These are phyloP conservation scores for Piper longum DNA, from an alignment of 164 flowering plant species.

Conservation along the genomic window DNA sequence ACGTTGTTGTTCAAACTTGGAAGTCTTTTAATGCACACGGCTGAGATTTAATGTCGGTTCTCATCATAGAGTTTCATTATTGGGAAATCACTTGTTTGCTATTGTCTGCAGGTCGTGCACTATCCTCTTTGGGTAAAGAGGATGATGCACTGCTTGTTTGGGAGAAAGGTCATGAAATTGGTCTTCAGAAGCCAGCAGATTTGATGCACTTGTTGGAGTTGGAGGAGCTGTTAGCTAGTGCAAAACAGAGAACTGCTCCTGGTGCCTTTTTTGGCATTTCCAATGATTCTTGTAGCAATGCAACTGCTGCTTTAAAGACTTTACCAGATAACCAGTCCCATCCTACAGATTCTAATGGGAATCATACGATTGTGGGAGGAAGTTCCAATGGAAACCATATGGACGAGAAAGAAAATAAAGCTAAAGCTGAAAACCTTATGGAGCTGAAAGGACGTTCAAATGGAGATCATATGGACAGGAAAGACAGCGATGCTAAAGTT, in stretches of 20 bases:
- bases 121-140: slow-evolving; percentile 65
- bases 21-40: too few relatives aligned
- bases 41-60: too few relatives aligned
- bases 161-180: slow-evolving; percentile 71
- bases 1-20: too few relatives aligned
- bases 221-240: slow-evolving; percentile 55
- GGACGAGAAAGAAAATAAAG: slow-evolving; percentile 9
- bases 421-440: background rate
- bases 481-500: too few relatives aligned
- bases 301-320: slow-evolving; percentile 13
- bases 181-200: slow-evolving; percentile 59
- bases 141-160: slow-evolving; percentile 66
- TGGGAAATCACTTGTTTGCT: background rate
- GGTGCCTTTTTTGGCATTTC: slow-evolving; percentile 13
- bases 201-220: slow-evolving; percentile 74
- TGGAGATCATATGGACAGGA: too few relatives aligned
- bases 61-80: too few relatives aligned
- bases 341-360: slow-evolving; percentile 12
- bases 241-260: slow-evolving; percentile 23
- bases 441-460: slow-evolving; percentile 7
- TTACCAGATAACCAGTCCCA: slow-evolving; percentile 12
- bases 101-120: slow-evolving; percentile 45
- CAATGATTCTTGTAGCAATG: slow-evolving; percentile 18
- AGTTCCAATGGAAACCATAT: background rate
- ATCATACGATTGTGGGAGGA: background rate